Evolutionary conservation across 305 asterid species (phyloP), one percentile per base, ranked within the genome.

Genomic region (Fraxinus latifolia): DNA sequence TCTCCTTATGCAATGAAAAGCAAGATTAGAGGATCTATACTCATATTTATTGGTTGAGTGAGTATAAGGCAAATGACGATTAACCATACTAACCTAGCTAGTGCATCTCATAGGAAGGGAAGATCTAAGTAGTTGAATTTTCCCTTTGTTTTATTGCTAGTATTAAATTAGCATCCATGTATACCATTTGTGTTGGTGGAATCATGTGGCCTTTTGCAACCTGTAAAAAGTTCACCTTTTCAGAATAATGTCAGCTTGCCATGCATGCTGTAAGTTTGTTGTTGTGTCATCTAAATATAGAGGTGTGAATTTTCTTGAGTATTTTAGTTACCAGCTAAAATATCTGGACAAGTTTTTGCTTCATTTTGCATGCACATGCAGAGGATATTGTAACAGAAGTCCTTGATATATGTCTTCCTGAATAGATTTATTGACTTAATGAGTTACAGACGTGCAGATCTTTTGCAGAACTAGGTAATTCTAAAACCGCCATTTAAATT

Each of bases 401-500:
- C 67, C 25, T 5, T 25, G 2, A 55, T 55, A 47, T 67, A 27
- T 27, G 34, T 34, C n/a, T 70, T 72, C 39, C 68, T 37, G 58
- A 32, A 68, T 67, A 55, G 67, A 25, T 72, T 23, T 55, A 23
- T 76, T 21, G 44, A 14, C 77, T 81, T 33, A 33, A 44, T 53
- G 32, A 15, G 72, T 23, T 78, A 53, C 53, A 62, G 21, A 53
- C 42, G 60, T 73, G 29, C 33, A 62, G 27, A 14, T 33, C 9
- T 68, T 70, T 50, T 47, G 73, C 77, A 80, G 82, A 76, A 68
- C 80, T 19, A 21, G 17, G 50, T 60, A 7, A 81, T 37, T 77
- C 44, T 71, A 12, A 32, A 67, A 9, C 34, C 53, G 73, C 34
- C 31, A 53, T 42, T 42, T 15, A n/a, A n/a, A n/a, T 31, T 55